Evolutionary conservation across 2,329 filamentous ascomycete species (phyloP), one percentile per base, ranked within the genome.

Genomic region (Ceratocystis destructans): DNA sequence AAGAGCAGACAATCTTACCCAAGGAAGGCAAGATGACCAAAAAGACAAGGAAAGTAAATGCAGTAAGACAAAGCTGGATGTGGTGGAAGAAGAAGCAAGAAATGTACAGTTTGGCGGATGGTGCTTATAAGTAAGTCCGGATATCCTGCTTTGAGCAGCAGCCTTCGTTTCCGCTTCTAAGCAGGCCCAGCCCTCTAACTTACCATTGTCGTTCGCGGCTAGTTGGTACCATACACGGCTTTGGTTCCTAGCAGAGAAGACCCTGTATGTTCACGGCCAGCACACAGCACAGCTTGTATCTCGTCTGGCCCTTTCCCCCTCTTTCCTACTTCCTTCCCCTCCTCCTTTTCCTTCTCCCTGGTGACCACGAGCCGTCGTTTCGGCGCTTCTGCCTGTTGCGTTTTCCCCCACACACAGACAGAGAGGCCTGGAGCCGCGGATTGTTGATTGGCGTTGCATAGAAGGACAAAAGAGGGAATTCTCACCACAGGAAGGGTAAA

Each of bases 41-140:
- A 20, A 15, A 15, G 22, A n/a, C 59, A 7, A 28, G 4, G 10
- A 44, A 25, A 62, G 28, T 28, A 20, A 12, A 15, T 41, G n/a
- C 33, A 25, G n/a, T 1, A 59, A 59, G 28, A 59, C 25, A 59
- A 59, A 37, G 31, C 15, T 31, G 20, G 17, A 17, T 20, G 17
- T 31, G 10, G 8, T 8, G 2, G 37, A 62, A 37, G 5, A 62
- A 45, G 37, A 41, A 62, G 2, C 59, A 45, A 25, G 37, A 62
- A 59, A 37, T 20, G 8, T 37, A 4, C 55, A 59, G n/a, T 1
- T 20, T 37, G 55, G 55, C 55, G 55, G 55, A 7, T 37, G 55
- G 33, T 20, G 28, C 55, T 59, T 59, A 59, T 59, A 59, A 59
- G 55, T 59, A 59, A 41, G 31, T 37, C 55, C 17, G 20, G 33